Evolutionary conservation across 345 rosid species (phyloP).

Genomic region (Pugionium dolabratum): DNA sequence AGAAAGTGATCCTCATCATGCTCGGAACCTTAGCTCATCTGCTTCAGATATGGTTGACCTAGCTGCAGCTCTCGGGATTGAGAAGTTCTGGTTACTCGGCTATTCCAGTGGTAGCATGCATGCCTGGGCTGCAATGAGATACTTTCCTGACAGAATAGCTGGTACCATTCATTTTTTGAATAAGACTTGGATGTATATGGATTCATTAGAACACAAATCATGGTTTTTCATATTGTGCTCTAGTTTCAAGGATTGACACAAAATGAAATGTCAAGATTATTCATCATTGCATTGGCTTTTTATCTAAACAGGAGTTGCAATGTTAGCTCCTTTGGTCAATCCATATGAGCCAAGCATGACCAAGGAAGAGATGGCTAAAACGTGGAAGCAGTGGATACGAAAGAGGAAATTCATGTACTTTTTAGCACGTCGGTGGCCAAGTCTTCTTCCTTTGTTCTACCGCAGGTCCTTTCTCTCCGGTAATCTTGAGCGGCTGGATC

Average conservation of each 20-base stretch:
- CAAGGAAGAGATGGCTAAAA: conserved; percentile 68
- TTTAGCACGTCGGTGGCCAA: conserved; percentile 71
- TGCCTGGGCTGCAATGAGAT: conserved; percentile 91
- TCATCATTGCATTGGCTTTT: conserved; percentile 15
- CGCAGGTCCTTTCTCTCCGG: conserved; percentile 77
- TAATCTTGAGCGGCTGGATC: conserved; percentile 62
- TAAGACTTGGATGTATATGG: neutral
- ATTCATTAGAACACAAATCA: conserved; percentile 2
- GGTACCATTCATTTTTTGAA: conserved; percentile 46
- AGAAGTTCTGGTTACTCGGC: conserved; percentile 87
- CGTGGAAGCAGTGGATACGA: conserved; percentile 66
- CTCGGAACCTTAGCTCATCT: conserved; percentile 78
- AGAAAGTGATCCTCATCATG: conserved; percentile 88
- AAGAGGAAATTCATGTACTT: conserved; percentile 66
- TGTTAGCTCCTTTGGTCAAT: conserved; percentile 73
- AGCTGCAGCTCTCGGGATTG: conserved; percentile 68
- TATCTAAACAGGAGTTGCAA: conserved; percentile 67
- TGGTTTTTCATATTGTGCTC: neutral
- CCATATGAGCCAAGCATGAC: conserved; percentile 83
- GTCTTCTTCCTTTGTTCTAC: conserved; percentile 60
- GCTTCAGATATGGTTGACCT: conserved; percentile 71
- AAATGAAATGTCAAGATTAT: neutral
- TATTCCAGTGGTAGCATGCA: conserved; percentile 84
- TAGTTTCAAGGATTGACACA: neutral
- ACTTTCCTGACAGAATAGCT: conserved; percentile 71